phyloP scores from a whole-genome alignment of 2,329 filamentous ascomycete genomes.

The Colletotrichum scovillei region DNA sequence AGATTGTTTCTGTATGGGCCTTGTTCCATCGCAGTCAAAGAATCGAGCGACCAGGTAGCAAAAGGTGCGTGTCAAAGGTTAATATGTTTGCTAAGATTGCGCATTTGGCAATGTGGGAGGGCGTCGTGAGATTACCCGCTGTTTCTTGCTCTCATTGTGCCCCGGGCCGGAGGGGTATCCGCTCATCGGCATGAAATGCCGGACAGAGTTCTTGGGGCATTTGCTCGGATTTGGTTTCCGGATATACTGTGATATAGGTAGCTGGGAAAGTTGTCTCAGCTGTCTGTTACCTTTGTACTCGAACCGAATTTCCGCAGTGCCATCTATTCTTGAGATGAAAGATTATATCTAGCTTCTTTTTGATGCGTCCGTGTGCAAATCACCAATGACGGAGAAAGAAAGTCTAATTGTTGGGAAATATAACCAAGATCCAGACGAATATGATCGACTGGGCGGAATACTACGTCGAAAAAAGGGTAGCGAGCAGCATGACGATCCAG shows the following conservation, averaged over 20 bases:
- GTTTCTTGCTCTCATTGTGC: background rate
- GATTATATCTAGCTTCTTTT: too few relatives aligned
- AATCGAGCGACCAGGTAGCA: background rate
- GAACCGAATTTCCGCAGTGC: too few relatives aligned
- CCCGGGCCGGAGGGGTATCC: background rate
- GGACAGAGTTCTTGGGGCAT: background rate
- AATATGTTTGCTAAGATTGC: constrained; percentile 17
- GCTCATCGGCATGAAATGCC: constrained; percentile 4
- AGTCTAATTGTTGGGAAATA: too few relatives aligned
- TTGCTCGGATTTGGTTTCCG: background rate
- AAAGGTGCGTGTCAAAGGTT: background rate
- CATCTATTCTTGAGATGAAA: too few relatives aligned
- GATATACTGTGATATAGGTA: background rate
- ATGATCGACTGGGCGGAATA: too few relatives aligned
- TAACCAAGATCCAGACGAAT: too few relatives aligned
- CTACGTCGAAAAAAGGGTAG: too few relatives aligned
- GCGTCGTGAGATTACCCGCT: constrained; percentile 4
- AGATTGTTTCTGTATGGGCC: too few relatives aligned
- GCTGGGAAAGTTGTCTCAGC: background rate
- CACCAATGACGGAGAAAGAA: too few relatives aligned
- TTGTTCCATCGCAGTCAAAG: background rate
- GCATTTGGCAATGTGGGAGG: background rate
- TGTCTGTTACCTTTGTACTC: too few relatives aligned
- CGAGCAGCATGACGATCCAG: background rate
- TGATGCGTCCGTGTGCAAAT: too few relatives aligned